Percentiles rank a stretch among this genome's conserved stretches.
Conservation (phyloP, 2,329 filamentous ascomycete species). For the Albophoma yamanashiensis region DNA sequence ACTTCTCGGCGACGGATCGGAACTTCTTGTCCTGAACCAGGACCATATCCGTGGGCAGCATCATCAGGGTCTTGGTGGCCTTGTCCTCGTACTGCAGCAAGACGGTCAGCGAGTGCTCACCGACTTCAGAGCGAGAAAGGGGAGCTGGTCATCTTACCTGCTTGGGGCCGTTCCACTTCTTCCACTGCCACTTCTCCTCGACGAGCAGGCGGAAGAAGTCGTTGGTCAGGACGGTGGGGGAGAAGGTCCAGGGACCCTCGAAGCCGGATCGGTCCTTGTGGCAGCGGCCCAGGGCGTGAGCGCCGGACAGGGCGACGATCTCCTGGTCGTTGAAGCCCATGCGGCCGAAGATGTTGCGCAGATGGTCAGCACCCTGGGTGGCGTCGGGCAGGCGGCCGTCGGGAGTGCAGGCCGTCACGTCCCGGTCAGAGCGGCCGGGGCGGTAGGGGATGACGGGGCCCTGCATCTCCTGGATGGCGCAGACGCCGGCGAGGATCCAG, state of each 20-base stretch:
- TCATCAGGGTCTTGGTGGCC: constrained; percentile 83
- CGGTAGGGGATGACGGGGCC: constrained; percentile 82
- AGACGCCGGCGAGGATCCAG: constrained; percentile 83
- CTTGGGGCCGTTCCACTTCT: constrained; percentile 84
- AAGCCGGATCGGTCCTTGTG: constrained; percentile 84
- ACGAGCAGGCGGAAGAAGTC: constrained; percentile 85
- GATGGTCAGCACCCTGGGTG: constrained; percentile 65
- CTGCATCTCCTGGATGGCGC: constrained; percentile 89
- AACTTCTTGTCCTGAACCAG: constrained; percentile 84
- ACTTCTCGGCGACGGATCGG: constrained; percentile 68
- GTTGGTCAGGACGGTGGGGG: constrained; percentile 84
- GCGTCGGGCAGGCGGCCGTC: constrained; percentile 82
- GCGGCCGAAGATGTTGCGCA: constrained; percentile 85
- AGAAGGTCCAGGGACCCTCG: constrained; percentile 86
- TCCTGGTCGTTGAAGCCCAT: constrained; percentile 98
- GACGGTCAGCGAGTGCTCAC: constrained; percentile 3
- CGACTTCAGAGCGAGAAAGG: not conserved
- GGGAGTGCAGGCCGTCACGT: constrained; percentile 77
- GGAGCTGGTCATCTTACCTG: constrained; percentile 32
- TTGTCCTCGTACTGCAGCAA: constrained; percentile 71
- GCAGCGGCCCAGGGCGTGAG: constrained; percentile 81
- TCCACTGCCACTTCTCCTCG: constrained; percentile 85
- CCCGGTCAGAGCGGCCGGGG: constrained; percentile 72
- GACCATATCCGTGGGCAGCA: constrained; percentile 88
- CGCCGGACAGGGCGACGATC: constrained; percentile 82